Percentiles rank a stretch among this genome's conserved stretches.
Evolutionary conservation across 2,329 filamentous ascomycete genomes (phyloP).

Genomic region (Fusarium anguioides): DNA sequence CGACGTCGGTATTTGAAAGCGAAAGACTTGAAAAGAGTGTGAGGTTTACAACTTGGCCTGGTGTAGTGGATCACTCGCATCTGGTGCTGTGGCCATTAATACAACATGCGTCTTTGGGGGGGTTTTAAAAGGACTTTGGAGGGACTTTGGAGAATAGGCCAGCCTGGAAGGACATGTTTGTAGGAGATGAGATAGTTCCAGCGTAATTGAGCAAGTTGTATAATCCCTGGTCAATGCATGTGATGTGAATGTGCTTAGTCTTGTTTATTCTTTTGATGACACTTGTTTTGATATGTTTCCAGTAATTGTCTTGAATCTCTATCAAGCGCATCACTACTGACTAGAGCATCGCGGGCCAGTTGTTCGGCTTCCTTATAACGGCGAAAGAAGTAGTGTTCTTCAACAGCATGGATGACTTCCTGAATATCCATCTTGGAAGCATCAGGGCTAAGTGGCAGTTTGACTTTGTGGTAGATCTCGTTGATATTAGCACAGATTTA

Average conservation of each 20-base stretch:
- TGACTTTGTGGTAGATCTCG: constrained; percentile 58
- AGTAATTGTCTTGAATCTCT: constrained; percentile 56
- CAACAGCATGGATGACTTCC: constrained; percentile 65
- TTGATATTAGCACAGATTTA: not conserved
- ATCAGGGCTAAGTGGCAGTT: constrained; percentile 53
- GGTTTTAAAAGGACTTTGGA: not conserved
- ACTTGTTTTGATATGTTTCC: constrained; percentile 56
- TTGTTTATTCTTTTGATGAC: constrained; percentile 47
- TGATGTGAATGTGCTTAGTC: constrained; percentile 1
- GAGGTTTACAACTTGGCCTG: not conserved
- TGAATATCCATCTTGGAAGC: constrained; percentile 61
- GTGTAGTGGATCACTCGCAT: not conserved
- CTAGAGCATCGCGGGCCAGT: constrained; percentile 54
- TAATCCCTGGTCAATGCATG: not conserved
- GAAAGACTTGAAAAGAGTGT: not conserved
- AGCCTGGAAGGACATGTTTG: constrained; percentile 12
- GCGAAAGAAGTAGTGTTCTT: constrained; percentile 67
- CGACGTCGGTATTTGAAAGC: not conserved
- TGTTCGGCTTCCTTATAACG: constrained; percentile 58
- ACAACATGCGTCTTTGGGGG: not conserved
- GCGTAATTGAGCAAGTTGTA: constrained; percentile 9
- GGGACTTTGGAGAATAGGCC: constrained; percentile 1
- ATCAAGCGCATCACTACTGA: constrained; percentile 53
- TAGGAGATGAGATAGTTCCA: constrained; percentile 11
- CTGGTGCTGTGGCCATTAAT: not conserved